Base-by-base conservation (phyloP, 331 rosid genomes). In the Cydonia oblonga region DNA sequence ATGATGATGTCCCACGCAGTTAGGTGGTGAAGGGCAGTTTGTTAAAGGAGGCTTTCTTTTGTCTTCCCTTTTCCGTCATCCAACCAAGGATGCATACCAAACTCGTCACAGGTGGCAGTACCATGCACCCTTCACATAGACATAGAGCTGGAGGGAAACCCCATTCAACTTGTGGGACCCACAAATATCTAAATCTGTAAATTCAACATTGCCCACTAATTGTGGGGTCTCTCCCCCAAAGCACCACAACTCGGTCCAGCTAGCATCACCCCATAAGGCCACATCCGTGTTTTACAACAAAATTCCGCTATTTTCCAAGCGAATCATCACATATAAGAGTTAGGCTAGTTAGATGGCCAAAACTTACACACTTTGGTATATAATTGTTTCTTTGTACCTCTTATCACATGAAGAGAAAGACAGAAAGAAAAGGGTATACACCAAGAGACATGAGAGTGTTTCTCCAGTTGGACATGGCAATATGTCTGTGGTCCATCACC, bases 1-100 rank as follows among this genome's bases (percentile, higher is more conserved):
- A 57, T 23, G 53, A 69, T 69, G 29, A 68, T 64, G 72, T 64
- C 75, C 79, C 76, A 80, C 84, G 38, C 70, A 86, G 83, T 87
- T 83, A 80, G 90, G 87, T 73, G 80, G 66, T 68, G 80, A 62
- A 14, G n/a, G 78, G 75, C 53, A 82, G 84, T 70, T 81, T 74
- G 78, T 74, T 80, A 73, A 72, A 69, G 85, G 61, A 82, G 76
- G 75, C 76, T 78, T 84, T 76, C 63, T 73, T 72, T 74, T 57
- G 78, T 51, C 86, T 77, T 83, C 78, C 64, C 35, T 72, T 80
- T 60, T 81, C 81, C 68, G 28, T 82, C 84, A 76, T 78, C 92
- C 78, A 83, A 85, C 83, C 30, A 71, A 79, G 88, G 89, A 86
- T 81, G 83, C 81, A 79, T 86, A 78, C 97, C 96, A 79, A 87